Evolutionary conservation across 179 eudicot genomes (phyloP).

Genomic region (Silene coronaria): DNA sequence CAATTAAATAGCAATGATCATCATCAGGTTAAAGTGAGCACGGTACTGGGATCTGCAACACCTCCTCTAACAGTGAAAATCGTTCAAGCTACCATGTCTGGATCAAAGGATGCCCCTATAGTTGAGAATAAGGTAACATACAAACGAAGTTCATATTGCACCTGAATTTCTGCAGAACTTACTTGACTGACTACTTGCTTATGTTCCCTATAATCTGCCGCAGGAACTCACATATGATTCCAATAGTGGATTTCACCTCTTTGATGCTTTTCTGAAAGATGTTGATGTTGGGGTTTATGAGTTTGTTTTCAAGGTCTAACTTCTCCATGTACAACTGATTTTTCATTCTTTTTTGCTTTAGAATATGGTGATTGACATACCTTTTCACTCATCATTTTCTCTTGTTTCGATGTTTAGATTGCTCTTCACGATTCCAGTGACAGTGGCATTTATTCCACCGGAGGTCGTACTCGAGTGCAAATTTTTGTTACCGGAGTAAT

Average conservation of each 20-base stretch:
- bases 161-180: not conserved
- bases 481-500: conserved; percentile 59
- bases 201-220: conserved; percentile 8
- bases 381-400: not conserved
- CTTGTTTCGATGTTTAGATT: conserved; percentile 34
- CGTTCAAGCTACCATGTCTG: conserved; percentile 52
- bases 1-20: not conserved
- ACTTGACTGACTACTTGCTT: conserved; percentile 9
- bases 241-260: conserved; percentile 46
- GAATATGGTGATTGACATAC: not conserved
- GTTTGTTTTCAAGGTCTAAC: conserved; percentile 67
- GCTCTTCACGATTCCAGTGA: conserved; percentile 56
- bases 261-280: conserved; percentile 58
- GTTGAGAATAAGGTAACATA: conserved; percentile 61
- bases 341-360: not conserved
- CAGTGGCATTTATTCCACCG: conserved; percentile 51
- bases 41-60: conserved; percentile 69
- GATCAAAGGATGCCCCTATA: conserved; percentile 62
- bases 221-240: conserved; percentile 77
- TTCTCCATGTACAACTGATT: not conserved
- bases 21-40: conserved; percentile 68
- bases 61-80: conserved; percentile 71
- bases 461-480: conserved; percentile 56
- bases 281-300: conserved; percentile 68
- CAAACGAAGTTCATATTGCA: conserved; percentile 2